Percentiles rank a stretch among this genome's conserved stretches.
Evolutionary conservation across 805 yeast species (phyloP).

Genomic region (Wickerhamomyces strasburgensis): DNA sequence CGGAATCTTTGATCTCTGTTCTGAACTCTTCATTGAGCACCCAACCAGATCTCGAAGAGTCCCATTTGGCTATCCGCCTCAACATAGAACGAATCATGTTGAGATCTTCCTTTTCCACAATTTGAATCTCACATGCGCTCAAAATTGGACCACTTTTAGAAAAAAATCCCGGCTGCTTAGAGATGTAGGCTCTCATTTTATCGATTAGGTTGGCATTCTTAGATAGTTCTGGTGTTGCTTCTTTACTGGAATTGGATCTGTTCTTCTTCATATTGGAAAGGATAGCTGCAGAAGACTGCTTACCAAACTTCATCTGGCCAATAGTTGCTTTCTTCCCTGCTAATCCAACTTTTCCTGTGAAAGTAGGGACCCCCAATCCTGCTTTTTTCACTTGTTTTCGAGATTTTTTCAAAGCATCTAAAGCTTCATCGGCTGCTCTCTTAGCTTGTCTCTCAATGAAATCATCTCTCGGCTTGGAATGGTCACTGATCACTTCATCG

Average conservation of each 20-base stretch:
- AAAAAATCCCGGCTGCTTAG: conserved; percentile 30
- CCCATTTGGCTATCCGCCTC: conserved; percentile 65
- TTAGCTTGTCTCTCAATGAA: conserved; percentile 58
- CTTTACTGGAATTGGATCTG: conserved; percentile 16
- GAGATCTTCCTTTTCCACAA: conserved; percentile 49
- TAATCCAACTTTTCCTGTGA: conserved; percentile 90
- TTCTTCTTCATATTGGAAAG: conserved; percentile 43
- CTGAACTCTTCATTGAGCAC: conserved; percentile 49
- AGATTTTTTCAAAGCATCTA: conserved; percentile 56
- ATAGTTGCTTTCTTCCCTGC: conserved; percentile 55
- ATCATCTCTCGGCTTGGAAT: conserved; percentile 28
- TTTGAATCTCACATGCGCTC: conserved; percentile 29
- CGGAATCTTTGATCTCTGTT: too few relatives aligned
- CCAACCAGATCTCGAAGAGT: conserved; percentile 58
- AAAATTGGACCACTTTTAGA: conserved; percentile 49
- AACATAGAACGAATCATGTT: conserved; percentile 63
- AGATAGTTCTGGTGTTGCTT: conserved; percentile 1
- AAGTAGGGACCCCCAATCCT: conserved; percentile 80
- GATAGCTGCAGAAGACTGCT: conserved; percentile 43
- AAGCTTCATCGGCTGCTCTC: conserved; percentile 47
- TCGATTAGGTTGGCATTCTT: conserved; percentile 25
- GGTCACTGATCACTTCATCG: conserved; percentile 64
- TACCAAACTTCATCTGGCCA: conserved; percentile 12
- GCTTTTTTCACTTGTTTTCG: conserved; percentile 33
- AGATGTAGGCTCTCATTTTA: conserved; percentile 38